Conservation (phyloP, 768 basidiomycete species). For the Ramaria rubella region DNA sequence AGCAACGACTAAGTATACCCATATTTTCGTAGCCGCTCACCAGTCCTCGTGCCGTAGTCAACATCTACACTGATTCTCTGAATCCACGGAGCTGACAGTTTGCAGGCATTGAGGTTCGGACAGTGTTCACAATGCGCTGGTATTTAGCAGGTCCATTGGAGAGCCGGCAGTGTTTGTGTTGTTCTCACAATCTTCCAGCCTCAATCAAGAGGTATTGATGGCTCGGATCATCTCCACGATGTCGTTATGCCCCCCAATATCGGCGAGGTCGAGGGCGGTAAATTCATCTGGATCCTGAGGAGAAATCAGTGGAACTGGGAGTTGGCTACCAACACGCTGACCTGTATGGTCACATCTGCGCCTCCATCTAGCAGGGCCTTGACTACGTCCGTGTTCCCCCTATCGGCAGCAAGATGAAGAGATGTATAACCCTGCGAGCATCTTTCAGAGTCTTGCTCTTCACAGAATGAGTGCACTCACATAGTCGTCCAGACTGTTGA, state of each 20-base stretch:
- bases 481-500: slow-evolving; percentile 65
- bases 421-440: slow-evolving; percentile 73
- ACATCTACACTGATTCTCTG: no score
- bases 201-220: background rate
- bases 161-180: no score
- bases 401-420: slow-evolving; percentile 79
- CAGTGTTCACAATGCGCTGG: no score
- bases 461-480: slow-evolving; percentile 38
- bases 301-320: slow-evolving; percentile 3
- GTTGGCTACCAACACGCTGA: slow-evolving; percentile 23
- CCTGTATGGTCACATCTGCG: slow-evolving; percentile 61
- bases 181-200: no score
- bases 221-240: slow-evolving; percentile 36
- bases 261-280: slow-evolving; percentile 54
- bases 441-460: background rate
- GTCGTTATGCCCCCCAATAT: slow-evolving; percentile 47
- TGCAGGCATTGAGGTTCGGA: no score
- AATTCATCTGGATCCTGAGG: slow-evolving; percentile 62
- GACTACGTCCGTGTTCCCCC: slow-evolving; percentile 58
- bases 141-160: no score
- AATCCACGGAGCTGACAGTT: no score
- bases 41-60: no score
- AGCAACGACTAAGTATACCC: no score
- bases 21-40: no score
- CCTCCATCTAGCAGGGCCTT: slow-evolving; percentile 54